Base-by-base conservation (phyloP, 2,329 filamentous ascomycete genomes). In the Apiospora pterosperma region DNA sequence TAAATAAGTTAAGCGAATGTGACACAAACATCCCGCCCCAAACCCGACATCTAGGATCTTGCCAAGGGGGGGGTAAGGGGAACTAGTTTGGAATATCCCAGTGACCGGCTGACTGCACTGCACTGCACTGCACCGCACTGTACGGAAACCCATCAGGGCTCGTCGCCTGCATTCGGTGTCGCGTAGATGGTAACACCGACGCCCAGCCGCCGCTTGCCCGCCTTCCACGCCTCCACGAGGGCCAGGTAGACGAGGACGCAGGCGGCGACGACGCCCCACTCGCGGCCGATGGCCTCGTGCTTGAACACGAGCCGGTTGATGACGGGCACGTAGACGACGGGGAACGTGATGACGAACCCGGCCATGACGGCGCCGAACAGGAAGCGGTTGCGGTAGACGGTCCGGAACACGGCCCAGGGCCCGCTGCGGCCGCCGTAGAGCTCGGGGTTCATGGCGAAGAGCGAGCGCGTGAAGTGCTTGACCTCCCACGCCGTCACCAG, bases 401-500 rank as follows among this genome's bases (percentile, higher is more conserved):
- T 90, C 69, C 77, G 78, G 71, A 86, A 82, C 12, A 87, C 79
- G 0, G 84, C 82, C 44, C 82, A 75, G 1, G 80, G 78, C 1
- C 44, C 44, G 25, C 11, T 34, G 7, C n/a, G n/a, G 0, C 84
- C 85, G 4, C 70, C 69, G 77, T 81, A 85, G 38, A 79, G 75
- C 67, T 82, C 79, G 0, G 82, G 81, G 66, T 88, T 81, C 85
- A 92, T 90, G 70, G 83, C 82, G 77, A 92, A 92, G 69, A 92
- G 82, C 23, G 86, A 90, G 58, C 88, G 85, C 19, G 86, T 86
- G 76, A 90, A 89, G 69, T 92, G 87, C 74, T 91, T 88, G 72
- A 90, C 88, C 76, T 92, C 89, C 90, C 90, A 92, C 0, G 90
- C 88, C 0, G 90, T 88, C 64, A 91, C 84, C 7, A 92, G 80